Percentiles rank a stretch among this genome's conserved stretches.
Conservation (phyloP, 2,329 filamentous ascomycete species). For the Simplicillium sp. region DNA sequence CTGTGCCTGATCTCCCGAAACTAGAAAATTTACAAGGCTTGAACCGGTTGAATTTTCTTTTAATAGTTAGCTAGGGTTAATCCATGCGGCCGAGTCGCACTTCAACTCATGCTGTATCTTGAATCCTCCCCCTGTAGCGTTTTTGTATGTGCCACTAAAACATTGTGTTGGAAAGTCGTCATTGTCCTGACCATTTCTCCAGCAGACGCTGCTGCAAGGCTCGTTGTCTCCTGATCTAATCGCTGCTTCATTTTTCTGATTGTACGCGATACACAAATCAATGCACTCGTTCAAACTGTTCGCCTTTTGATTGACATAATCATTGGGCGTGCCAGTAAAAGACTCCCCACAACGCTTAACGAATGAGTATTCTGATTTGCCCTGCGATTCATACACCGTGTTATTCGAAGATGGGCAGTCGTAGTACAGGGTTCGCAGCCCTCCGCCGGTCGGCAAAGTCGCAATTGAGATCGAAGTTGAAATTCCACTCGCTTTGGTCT, state of each 20-base stretch:
- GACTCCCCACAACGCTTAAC: slow-evolving; percentile 6
- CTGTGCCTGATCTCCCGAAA: too few relatives aligned
- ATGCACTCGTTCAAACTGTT: slow-evolving; percentile 8
- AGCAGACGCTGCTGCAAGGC: slow-evolving; percentile 8
- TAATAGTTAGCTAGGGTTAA: too few relatives aligned
- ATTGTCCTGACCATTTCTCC: slow-evolving; percentile 5
- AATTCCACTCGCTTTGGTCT: too few relatives aligned
- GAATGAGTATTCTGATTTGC: slow-evolving; percentile 4
- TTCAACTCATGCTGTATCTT: slow-evolving; percentile 1
- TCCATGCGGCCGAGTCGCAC: slow-evolving; percentile 7
- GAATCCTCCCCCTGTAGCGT: slow-evolving; percentile 3
- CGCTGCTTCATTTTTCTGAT: slow-evolving; percentile 5
- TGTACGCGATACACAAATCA: slow-evolving; percentile 6
- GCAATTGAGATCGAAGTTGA: too few relatives aligned
- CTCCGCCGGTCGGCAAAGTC: too few relatives aligned
- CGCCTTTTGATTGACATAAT: slow-evolving; percentile 4
- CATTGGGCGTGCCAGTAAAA: neutral
- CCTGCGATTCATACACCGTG: slow-evolving; percentile 4
- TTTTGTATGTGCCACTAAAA: slow-evolving; percentile 5
- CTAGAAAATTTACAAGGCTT: too few relatives aligned
- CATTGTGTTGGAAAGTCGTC: slow-evolving; percentile 6
- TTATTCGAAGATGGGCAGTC: slow-evolving; percentile 8
- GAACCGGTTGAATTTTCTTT: too few relatives aligned
- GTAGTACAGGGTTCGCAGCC: slow-evolving; percentile 3
- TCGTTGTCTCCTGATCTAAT: slow-evolving; percentile 2